A percentile compares a stretch with the other conserved stretches of the same genome.
phyloP scores from a whole-genome alignment of 2,329 filamentous ascomycete species.

The Fusarium ramigenum region DNA sequence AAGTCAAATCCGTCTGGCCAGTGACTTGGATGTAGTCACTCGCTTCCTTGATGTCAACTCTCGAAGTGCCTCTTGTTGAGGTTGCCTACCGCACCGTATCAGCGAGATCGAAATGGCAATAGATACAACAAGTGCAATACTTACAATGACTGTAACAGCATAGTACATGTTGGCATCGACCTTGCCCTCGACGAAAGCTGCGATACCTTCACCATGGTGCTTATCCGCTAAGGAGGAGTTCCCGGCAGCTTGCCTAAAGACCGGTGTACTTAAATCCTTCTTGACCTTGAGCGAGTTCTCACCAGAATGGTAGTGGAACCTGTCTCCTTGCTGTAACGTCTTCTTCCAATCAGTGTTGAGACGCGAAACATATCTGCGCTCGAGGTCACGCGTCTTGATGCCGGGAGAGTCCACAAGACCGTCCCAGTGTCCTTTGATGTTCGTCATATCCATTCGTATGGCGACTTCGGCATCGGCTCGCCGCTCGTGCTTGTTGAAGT shows the following conservation, averaged over 20 bases:
- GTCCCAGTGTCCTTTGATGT: not conserved
- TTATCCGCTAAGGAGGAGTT: not conserved
- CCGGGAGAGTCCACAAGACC: not conserved
- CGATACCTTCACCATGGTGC: not conserved
- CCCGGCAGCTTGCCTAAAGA: not conserved
- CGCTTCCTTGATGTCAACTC: not conserved
- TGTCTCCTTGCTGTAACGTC: rapidly evolving
- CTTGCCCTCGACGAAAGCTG: not conserved
- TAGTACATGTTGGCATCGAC: not conserved
- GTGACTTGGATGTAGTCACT: not conserved
- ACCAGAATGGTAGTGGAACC: not conserved
- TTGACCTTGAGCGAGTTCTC: rapidly evolving
- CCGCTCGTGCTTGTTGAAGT: not conserved
- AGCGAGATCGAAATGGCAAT: not conserved
- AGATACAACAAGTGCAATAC: rapidly evolving
- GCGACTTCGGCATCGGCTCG: not conserved
- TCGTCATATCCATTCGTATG: not conserved
- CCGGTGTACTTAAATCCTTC: not conserved
- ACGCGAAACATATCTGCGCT: rapidly evolving
- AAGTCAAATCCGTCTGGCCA: not conserved
- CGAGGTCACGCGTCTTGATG: rapidly evolving
- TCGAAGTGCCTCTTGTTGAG: not conserved
- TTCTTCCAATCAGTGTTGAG: rapidly evolving
- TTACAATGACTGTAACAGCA: not conserved
- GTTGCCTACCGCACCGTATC: not conserved